Percentiles rank a stretch among this genome's conserved stretches.
Evolutionary conservation across 805 yeast genomes (phyloP).

Genomic region (Wickerhamomyces tratensis): DNA sequence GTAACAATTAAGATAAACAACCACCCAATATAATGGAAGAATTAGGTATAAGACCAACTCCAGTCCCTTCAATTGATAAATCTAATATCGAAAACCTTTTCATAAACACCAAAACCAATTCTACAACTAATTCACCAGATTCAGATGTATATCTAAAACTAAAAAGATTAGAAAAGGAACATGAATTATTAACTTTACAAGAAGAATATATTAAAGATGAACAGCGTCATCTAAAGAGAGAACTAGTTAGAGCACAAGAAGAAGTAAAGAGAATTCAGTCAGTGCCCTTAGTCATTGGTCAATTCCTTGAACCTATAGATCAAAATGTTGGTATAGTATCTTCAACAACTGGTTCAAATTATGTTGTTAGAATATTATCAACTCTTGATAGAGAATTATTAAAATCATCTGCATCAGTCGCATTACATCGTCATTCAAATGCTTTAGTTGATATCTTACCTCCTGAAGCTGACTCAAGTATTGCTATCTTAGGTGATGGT

Average conservation of each 20-base stretch:
- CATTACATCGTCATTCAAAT: slow-evolving; percentile 96
- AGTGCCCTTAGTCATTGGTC: slow-evolving; percentile 97
- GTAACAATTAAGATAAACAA: too few relatives aligned
- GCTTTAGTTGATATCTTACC: slow-evolving; percentile 96
- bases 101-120: slow-evolving; percentile 12
- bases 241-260: slow-evolving; percentile 92
- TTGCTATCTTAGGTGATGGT: slow-evolving; percentile 88
- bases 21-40: slow-evolving; percentile 41
- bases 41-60: slow-evolving; percentile 38
- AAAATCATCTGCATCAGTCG: slow-evolving; percentile 93
- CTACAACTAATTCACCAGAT: slow-evolving; percentile 13
- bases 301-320: slow-evolving; percentile 94
- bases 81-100: slow-evolving; percentile 20
- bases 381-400: slow-evolving; percentile 91
- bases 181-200: slow-evolving; percentile 75
- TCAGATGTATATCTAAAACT: slow-evolving; percentile 73
- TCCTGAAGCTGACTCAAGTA: slow-evolving; percentile 96
- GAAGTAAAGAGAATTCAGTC: slow-evolving; percentile 97
- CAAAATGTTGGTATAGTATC: slow-evolving; percentile 95
- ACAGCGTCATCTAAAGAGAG: slow-evolving; percentile 92
- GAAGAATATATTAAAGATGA: slow-evolving; percentile 98
- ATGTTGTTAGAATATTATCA: slow-evolving; percentile 89
- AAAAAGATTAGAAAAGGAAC: slow-evolving; percentile 84
- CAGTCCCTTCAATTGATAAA: slow-evolving; percentile 22
- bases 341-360: slow-evolving; percentile 95